These are phyloP conservation scores for Puccinia brachypodii DNA, from an alignment of 1,284 basidiomycete species.

Conservation along the genomic window DNA sequence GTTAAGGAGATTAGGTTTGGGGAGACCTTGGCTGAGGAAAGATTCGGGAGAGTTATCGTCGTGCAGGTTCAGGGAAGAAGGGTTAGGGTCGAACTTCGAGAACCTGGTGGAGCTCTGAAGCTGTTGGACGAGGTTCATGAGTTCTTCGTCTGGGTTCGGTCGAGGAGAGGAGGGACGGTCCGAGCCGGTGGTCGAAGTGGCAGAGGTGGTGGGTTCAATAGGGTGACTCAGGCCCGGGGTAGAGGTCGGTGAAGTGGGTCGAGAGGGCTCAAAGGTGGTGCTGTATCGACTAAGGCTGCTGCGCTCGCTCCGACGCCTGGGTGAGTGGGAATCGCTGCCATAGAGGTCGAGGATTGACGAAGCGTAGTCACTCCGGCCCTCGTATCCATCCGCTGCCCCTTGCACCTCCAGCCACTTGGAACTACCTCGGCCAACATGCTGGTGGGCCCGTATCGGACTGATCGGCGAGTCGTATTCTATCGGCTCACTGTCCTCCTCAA, in stretches of 20 bases:
- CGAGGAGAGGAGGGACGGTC: neutral
- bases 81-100: slow-evolving; percentile 17
- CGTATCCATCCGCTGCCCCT: neutral
- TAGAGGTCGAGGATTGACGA: slow-evolving; percentile 40
- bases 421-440: neutral
- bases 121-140: neutral
- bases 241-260: neutral
- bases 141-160: neutral
- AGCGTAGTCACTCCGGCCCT: slow-evolving; percentile 23
- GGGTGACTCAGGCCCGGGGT: neutral
- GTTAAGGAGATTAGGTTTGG: neutral
- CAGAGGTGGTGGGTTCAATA: neutral
- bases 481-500: neutral
- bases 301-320: neutral
- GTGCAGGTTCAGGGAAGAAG: neutral
- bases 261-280: neutral
- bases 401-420: neutral
- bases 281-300: neutral
- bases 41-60: too few species aligned
- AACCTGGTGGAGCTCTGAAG: slow-evolving; percentile 6
- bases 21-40: neutral
- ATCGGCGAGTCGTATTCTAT: neutral
- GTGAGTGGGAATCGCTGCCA: neutral
- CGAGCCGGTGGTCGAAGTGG: neutral
- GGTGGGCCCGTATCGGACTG: neutral